A percentile compares a stretch with the other conserved stretches of the same genome.
phyloP scores from a whole-genome alignment of 148 eudicot species.

The Cornus kousa region DNA sequence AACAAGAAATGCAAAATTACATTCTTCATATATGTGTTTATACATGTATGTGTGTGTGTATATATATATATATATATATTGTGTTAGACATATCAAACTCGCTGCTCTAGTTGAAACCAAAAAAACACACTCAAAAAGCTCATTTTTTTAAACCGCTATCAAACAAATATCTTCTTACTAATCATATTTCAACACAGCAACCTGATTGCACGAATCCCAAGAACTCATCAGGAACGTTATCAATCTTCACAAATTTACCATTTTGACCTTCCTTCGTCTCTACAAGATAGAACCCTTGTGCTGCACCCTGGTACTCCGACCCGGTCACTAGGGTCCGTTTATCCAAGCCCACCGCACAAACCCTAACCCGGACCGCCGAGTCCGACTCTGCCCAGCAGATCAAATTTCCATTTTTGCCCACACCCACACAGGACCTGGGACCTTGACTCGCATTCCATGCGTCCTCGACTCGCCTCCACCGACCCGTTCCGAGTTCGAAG shows the following conservation, averaged over 20 bases:
- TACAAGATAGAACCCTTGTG: slow-evolving; percentile 35
- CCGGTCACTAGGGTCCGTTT: slow-evolving; percentile 46
- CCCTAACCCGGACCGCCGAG: slow-evolving; percentile 35
- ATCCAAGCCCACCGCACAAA: slow-evolving; percentile 52
- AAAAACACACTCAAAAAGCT: background rate
- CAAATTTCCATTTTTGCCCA: slow-evolving; percentile 32
- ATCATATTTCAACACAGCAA: slow-evolving; percentile 55
- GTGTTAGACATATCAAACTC: no score
- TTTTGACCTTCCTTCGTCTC: slow-evolving; percentile 29
- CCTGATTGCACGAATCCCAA: slow-evolving; percentile 59
- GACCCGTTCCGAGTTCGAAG: slow-evolving; percentile 26
- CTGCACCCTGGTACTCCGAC: slow-evolving; percentile 42
- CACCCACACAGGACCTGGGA: slow-evolving; percentile 54
- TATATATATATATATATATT: no score
- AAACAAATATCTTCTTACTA: no score
- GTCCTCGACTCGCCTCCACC: slow-evolving; percentile 55
- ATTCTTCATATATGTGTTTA: no score
- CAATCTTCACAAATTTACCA: slow-evolving; percentile 42
- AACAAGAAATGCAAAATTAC: background rate
- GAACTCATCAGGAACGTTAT: slow-evolving; percentile 48
- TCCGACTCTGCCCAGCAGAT: slow-evolving; percentile 39
- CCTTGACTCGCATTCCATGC: slow-evolving; percentile 46
- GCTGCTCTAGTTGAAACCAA: no score
- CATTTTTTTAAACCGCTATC: background rate
- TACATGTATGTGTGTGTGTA: no score